Conservation (phyloP, 306 rosid genomes). For the Quercus dentata region DNA sequence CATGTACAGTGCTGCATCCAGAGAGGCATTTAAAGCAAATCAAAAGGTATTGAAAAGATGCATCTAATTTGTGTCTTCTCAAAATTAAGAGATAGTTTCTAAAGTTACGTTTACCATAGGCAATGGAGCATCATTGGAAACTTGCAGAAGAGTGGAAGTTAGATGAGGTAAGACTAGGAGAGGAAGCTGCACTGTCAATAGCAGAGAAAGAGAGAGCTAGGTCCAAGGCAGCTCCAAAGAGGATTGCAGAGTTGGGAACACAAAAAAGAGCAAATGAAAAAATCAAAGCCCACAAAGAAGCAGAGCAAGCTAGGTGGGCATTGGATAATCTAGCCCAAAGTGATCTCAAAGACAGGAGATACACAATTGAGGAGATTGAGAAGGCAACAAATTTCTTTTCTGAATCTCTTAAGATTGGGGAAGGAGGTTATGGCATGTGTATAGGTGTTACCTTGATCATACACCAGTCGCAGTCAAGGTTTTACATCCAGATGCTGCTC, state of each 20-base stretch:
- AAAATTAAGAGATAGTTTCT: neutral
- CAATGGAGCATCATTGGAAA: slow-evolving; percentile 55
- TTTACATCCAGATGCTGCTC: too few species aligned
- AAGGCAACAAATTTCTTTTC: slow-evolving; percentile 58
- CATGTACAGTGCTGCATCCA: slow-evolving; percentile 70
- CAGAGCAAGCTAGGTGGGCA: slow-evolving; percentile 55
- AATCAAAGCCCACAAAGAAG: slow-evolving; percentile 56
- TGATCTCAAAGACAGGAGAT: slow-evolving; percentile 64
- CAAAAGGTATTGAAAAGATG: slow-evolving; percentile 46
- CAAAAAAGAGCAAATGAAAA: slow-evolving; percentile 51
- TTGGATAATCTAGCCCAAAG: slow-evolving; percentile 51
- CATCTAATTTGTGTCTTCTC: neutral
- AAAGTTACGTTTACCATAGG: slow-evolving; percentile 29
- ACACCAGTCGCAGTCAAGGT: too few species aligned
- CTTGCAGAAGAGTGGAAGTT: slow-evolving; percentile 59
- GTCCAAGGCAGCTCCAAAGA: slow-evolving; percentile 68
- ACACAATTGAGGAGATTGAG: slow-evolving; percentile 77
- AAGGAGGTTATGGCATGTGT: slow-evolving; percentile 83
- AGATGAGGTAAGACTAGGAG: slow-evolving; percentile 61
- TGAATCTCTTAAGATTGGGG: slow-evolving; percentile 73
- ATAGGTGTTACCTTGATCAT: too few species aligned
- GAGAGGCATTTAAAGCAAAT: slow-evolving; percentile 69
- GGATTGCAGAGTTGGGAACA: slow-evolving; percentile 21
- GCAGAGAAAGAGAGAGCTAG: slow-evolving; percentile 80
- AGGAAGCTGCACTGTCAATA: slow-evolving; percentile 62